Evolutionary conservation across 2,329 filamentous ascomycete genomes (phyloP).

Genomic region (Diaporthe sp.): DNA sequence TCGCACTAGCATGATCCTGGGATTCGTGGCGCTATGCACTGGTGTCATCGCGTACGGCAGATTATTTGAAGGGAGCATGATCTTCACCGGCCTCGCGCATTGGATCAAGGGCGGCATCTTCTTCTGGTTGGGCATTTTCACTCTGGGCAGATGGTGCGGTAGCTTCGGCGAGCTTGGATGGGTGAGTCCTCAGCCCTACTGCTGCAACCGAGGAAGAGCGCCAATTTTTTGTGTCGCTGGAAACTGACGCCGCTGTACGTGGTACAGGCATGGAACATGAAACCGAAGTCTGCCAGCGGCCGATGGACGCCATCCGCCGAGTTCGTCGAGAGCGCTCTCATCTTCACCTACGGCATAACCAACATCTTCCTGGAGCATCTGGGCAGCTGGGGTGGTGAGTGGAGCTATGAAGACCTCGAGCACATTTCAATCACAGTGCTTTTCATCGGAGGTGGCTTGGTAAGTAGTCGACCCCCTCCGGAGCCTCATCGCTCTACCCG

Average conservation of each 20-base stretch:
- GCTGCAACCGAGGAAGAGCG: not conserved
- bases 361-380: constrained; percentile 96
- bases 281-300: constrained; percentile 68
- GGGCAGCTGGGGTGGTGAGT: constrained; percentile 76
- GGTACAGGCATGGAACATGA: constrained; percentile 83
- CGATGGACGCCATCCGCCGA: constrained; percentile 84
- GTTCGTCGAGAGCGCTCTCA: constrained; percentile 89
- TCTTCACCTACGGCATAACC: constrained; percentile 88
- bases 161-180: constrained; percentile 92
- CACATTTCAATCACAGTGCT: constrained; percentile 93
- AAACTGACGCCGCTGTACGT: constrained; percentile 36
- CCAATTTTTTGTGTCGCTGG: not conserved
- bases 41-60: constrained; percentile 84
- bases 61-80: constrained; percentile 77
- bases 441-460: constrained; percentile 92
- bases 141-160: constrained; percentile 89
- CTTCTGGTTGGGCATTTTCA: constrained; percentile 91
- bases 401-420: constrained; percentile 86
- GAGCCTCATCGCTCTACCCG: constrained; percentile 10
- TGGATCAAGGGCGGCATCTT: constrained; percentile 96
- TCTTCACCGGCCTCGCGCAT: constrained; percentile 91
- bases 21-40: constrained; percentile 78
- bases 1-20: constrained; percentile 81
- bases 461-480: constrained; percentile 57
- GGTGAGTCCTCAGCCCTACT: constrained; percentile 57